phyloP scores from a whole-genome alignment of 257 asterid genomes.

The Solanum ossicruentum region DNA sequence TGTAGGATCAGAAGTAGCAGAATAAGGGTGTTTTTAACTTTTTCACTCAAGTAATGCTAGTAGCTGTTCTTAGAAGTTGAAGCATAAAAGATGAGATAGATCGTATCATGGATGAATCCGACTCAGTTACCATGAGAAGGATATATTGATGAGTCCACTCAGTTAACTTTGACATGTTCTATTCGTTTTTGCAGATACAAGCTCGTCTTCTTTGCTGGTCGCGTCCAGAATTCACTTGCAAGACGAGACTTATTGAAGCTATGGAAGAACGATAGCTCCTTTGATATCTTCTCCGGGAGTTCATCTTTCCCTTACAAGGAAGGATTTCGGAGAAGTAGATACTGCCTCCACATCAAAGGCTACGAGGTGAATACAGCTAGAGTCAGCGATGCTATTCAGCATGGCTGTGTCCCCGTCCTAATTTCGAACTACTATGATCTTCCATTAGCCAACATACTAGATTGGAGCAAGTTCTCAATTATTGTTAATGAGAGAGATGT shows the following conservation, averaged over 20 bases:
- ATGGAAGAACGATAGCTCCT: conserved; percentile 50
- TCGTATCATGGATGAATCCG: too few species aligned
- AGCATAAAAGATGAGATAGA: neutral
- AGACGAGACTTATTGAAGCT: conserved; percentile 30
- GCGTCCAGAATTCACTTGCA: conserved; percentile 47
- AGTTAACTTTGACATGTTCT: neutral
- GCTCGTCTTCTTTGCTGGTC: conserved; percentile 66
- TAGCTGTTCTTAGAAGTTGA: neutral
- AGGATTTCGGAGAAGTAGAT: conserved; percentile 60
- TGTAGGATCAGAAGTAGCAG: neutral
- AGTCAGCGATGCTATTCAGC: conserved; percentile 60
- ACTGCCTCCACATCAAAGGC: conserved; percentile 71
- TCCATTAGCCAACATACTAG: conserved; percentile 55
- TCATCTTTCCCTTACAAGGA: conserved; percentile 47
- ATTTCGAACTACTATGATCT: conserved; percentile 72
- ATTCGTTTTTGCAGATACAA: conserved; percentile 27
- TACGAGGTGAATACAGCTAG: conserved; percentile 88
- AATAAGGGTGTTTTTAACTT: neutral
- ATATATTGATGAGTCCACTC: too few species aligned
- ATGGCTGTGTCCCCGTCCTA: conserved; percentile 67
- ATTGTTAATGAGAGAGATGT: conserved; percentile 36
- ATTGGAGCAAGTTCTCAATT: conserved; percentile 67
- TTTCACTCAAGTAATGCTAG: neutral
- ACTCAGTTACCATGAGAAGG: too few species aligned
- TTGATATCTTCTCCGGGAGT: conserved; percentile 39